phyloP scores from a whole-genome alignment of 768 basidiomycete genomes.

The Kwoniella shandongensis region DNA sequence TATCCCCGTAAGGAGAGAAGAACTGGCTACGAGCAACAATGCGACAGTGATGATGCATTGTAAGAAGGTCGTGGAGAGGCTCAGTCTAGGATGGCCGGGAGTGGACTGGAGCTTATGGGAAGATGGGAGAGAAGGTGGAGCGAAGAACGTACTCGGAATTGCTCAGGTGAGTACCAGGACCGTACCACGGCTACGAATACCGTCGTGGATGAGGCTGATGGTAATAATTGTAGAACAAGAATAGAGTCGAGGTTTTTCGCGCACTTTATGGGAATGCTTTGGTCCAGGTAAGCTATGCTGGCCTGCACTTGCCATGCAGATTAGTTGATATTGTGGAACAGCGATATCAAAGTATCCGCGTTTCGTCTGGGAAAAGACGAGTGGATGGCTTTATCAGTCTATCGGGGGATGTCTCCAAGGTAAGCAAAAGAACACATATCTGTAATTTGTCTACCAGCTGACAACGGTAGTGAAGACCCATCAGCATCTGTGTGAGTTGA shows the following conservation, averaged over 20 bases:
- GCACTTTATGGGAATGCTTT: constrained; percentile 72
- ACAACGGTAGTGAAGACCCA: constrained; percentile 60
- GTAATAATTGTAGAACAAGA: constrained; percentile 62
- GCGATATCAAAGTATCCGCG: constrained; percentile 66
- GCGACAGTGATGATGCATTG: constrained; percentile 60
- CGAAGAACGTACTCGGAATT: constrained; percentile 59
- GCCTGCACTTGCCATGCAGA: too few relatives aligned
- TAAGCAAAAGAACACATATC: constrained; percentile 42
- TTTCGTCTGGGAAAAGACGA: constrained; percentile 58
- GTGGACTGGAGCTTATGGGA: constrained; percentile 69
- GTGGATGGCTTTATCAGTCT: constrained; percentile 84
- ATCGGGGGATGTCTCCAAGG: constrained; percentile 72
- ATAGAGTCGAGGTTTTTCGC: constrained; percentile 67
- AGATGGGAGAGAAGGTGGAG: constrained; percentile 15
- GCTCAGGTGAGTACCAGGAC: constrained; percentile 61
- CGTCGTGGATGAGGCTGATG: neutral
- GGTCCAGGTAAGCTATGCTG: constrained; percentile 59
- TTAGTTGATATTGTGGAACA: constrained; percentile 19
- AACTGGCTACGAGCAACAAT: neutral
- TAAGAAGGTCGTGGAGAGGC: constrained; percentile 69
- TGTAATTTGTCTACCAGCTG: constrained; percentile 3
- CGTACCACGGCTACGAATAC: neutral
- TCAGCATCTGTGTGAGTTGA: constrained; percentile 77
- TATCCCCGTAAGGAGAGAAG: constrained; percentile 55
- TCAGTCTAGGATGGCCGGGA: constrained; percentile 69